Evolutionary conservation across 2,329 filamentous ascomycete genomes (phyloP), one percentile per base, ranked within the genome.

Genomic region (Epichloe baconii): DNA sequence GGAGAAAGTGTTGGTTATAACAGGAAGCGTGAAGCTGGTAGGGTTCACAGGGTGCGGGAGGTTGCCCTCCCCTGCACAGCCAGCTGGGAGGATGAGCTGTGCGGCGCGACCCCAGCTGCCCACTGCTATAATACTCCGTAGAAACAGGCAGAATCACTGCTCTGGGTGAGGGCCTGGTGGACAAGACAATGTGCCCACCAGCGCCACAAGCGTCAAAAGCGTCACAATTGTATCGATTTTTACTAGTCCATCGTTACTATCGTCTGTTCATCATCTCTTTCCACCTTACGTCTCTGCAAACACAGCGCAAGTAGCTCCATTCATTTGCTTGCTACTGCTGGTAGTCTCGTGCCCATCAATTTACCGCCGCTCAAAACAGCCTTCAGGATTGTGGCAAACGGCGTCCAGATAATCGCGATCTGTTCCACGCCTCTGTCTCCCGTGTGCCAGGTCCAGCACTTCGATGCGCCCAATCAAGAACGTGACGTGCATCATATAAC

Each of bases 61-160:
- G 17, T 26, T 21, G 44, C 19, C 40, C 52, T 46, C 31, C 40
- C 40, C 45, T 44, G 44, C 48, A 47, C 43, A 44, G 42, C 40
- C 34, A 26, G n/a, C 38, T 43, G 26, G 14, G 15, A 19, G 23
- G 36, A 23, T n/a, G n/a, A 40, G 41, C 50, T 41, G n/a, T 40
- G 23, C 26, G 17, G 47, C 23, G n/a, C 45, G 40, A 44, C 38
- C 7, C 44, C 42, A 43, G 48, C 37, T 51, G 48, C 41, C 44
- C 47, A 54, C 54, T 62, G 62, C 60, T n/a, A 21, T n/a, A 21
- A 21, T 3, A 26, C 8, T 47, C 26, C 35, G 26, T 63, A 59
- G 61, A 63, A 63, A 40, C 56, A 51, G 43, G 49, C 54, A 61
- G 62, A 63, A 64, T 52, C 57, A 51, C 52, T n/a, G 12, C 34